Base-by-base conservation (phyloP, 164 flowering plant species). In the Berberis thunbergii region DNA sequence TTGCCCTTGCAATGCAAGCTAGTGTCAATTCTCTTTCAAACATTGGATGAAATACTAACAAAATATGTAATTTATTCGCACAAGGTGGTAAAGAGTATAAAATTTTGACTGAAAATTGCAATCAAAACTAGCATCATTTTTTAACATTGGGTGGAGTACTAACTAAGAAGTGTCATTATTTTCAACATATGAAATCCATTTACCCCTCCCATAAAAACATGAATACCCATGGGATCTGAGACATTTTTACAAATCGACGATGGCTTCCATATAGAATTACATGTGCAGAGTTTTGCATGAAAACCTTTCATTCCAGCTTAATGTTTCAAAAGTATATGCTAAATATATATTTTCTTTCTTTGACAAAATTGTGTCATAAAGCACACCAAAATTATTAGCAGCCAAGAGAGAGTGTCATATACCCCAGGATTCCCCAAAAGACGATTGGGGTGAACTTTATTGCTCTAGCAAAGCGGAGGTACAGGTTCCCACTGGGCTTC, bases 351-450 rank as follows among this genome's bases (percentile, higher is more conserved):
- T 3, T 5, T 58, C 5, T 9, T 2, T 40, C 4, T 42, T 12
- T 44, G 12, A 45, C 53, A 61, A 48, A 40, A 10, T 0, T 40
- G n/a, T 57, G 9, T 3, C 60, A 41, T 57, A 42, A 8, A 40
- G 40, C 7, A 8, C 41, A 57, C 41, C 13, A 41, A 49, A 38
- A 62, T 5, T 12, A 4, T 52, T 42, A 4, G 3, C 7, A 63
- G 40, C 26, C 8, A 40, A 44, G 50, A 41, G 6, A 41, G 10
- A 43, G 10, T 1, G 43, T 13, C 8, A 43, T 50, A 60, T 85
- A 94, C 99, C 96, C 95, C 57, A 80, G 76, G 12, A 80, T 73
- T 67, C 99, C 97, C 96, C 97, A 87, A 62, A 87, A 94, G 66
- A 74, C 58, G 50, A 91, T 75, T n/a, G 97, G 96, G 12, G 87